phyloP scores from a whole-genome alignment of 345 rosid species.

The Hibiscus syriacus region DNA sequence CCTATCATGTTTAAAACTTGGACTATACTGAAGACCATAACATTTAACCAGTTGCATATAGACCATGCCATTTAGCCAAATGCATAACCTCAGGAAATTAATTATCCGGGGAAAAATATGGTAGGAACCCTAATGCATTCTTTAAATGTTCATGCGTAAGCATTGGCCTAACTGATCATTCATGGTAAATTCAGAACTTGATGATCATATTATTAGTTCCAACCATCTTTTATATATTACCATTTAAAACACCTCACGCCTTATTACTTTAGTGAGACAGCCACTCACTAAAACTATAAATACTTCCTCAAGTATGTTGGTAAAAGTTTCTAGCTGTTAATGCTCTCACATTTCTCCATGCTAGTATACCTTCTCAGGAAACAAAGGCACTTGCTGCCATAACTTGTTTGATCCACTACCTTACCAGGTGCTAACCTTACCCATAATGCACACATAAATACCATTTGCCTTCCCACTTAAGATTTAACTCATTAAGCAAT shows the following conservation, averaged over 20 bases:
- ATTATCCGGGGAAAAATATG: not conserved
- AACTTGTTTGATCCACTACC: not conserved
- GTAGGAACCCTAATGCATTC: too few species aligned
- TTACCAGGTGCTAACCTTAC: not conserved
- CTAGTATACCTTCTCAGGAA: not conserved
- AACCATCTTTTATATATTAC: not conserved
- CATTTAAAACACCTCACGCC: not conserved
- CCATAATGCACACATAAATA: not conserved
- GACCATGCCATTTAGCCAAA: too few species aligned
- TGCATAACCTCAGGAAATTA: too few species aligned
- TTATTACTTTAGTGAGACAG: not conserved
- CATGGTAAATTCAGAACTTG: not conserved
- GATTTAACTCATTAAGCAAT: not conserved
- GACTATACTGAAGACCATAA: too few species aligned
- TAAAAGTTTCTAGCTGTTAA: not conserved
- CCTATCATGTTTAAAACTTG: too few species aligned
- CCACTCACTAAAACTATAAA: not conserved
- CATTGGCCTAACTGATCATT: not conserved
- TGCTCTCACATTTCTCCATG: not conserved
- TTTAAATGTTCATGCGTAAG: too few species aligned
- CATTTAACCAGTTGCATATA: too few species aligned
- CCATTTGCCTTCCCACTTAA: not conserved
- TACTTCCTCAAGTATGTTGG: not conserved
- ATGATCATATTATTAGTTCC: not conserved
- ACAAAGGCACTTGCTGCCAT: not conserved